Evolutionary conservation across 495 filamentous ascomycete genomes (phyloP).

Genomic region (Aspergillus sclerotioniger): DNA sequence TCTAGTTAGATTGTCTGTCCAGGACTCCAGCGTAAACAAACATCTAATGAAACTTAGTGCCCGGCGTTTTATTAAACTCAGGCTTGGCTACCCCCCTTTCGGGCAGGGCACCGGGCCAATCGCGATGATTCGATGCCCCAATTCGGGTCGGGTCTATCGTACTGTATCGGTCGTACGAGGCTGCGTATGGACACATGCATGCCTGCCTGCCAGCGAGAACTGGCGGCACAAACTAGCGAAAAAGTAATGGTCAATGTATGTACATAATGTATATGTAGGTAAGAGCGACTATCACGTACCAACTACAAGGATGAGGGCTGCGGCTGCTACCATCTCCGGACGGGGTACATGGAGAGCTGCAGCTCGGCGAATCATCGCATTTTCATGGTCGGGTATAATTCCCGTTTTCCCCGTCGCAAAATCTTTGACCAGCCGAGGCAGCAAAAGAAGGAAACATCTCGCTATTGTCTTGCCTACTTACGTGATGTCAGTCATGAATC

Average conservation of each 20-base stretch:
- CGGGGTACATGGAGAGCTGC: not conserved
- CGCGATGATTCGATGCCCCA: not conserved
- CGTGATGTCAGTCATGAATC: constrained; percentile 1
- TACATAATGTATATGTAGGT: too few species aligned
- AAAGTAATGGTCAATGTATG: too few species aligned
- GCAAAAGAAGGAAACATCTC: not conserved
- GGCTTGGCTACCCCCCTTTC: constrained; percentile 13
- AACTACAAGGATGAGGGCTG: not conserved
- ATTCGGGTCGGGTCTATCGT: not conserved
- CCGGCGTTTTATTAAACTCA: constrained; percentile 22
- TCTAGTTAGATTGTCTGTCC: not conserved
- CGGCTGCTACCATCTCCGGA: constrained; percentile 2
- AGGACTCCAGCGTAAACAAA: constrained; percentile 1
- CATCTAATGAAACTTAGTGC: constrained; percentile 13
- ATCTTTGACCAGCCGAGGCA: not conserved
- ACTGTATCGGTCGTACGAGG: not conserved
- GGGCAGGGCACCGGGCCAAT: constrained; percentile 1
- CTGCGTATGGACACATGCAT: too few species aligned
- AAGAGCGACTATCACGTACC: not conserved
- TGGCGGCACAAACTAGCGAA: too few species aligned
- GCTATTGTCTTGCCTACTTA: not conserved
- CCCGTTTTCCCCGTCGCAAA: not conserved
- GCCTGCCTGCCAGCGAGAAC: too few species aligned
- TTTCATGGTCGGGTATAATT: not conserved
- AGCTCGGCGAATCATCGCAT: not conserved